Evolutionary conservation across 768 basidiomycete species (phyloP).

Genomic region (Kockovaella imperatae): DNA sequence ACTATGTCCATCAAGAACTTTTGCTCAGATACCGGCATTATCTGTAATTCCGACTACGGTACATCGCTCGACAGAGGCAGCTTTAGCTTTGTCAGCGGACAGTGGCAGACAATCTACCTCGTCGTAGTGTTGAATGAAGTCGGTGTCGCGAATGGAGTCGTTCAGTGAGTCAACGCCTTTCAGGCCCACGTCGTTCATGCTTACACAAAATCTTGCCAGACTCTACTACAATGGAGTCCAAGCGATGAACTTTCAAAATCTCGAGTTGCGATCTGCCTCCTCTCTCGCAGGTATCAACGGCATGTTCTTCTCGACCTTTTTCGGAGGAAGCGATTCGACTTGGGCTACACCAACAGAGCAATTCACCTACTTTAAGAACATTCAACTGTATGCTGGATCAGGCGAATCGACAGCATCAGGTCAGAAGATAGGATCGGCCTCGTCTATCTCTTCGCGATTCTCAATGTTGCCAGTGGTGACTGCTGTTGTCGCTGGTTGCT

Average conservation of each 20-base stretch:
- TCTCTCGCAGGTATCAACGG: slow-evolving; percentile 55
- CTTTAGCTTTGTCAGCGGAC: slow-evolving; percentile 42
- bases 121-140: slow-evolving; percentile 68
- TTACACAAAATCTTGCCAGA: slow-evolving; percentile 4
- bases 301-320: slow-evolving; percentile 80
- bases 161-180: slow-evolving; percentile 49
- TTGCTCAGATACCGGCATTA: slow-evolving; percentile 50
- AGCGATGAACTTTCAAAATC: slow-evolving; percentile 55
- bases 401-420: slow-evolving; percentile 18
- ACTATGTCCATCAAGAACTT: slow-evolving; percentile 50
- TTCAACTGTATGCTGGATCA: slow-evolving; percentile 43
- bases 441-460: too few relatives aligned
- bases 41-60: slow-evolving; percentile 46
- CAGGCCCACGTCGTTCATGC: not conserved
- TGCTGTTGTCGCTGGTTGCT: too few relatives aligned
- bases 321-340: slow-evolving; percentile 62
- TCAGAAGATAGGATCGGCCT: too few relatives aligned
- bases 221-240: slow-evolving; percentile 56
- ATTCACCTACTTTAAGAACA: slow-evolving; percentile 69
- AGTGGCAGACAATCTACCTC: slow-evolving; percentile 52
- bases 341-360: slow-evolving; percentile 66
- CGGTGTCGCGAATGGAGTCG: slow-evolving; percentile 63
- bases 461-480: not conserved
- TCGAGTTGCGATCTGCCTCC: slow-evolving; percentile 58
- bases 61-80: slow-evolving; percentile 39